phyloP scores from a whole-genome alignment of 495 filamentous ascomycete species.

The Aspergillus hancockii region DNA sequence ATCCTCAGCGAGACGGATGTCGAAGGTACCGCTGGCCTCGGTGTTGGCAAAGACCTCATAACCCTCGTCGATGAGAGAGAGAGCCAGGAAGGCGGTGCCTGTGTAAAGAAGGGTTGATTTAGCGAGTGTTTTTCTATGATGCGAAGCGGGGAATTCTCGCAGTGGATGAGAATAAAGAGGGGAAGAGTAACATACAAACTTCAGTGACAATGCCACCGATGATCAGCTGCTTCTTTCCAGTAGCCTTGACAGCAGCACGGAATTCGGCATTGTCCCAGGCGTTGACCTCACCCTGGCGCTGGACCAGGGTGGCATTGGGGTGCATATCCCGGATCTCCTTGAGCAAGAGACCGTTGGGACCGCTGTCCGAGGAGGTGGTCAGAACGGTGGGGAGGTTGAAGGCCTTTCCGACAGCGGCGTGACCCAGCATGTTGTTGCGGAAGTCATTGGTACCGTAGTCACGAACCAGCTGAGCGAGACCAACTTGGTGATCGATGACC shows the following conservation, averaged over 20 bases:
- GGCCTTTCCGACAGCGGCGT: conserved; percentile 63
- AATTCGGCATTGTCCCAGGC: conserved; percentile 80
- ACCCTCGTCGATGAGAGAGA: conserved; percentile 68
- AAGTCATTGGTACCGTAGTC: conserved; percentile 65
- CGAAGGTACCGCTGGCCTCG: conserved; percentile 68
- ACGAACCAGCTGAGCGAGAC: conserved; percentile 63
- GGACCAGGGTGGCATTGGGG: conserved; percentile 65
- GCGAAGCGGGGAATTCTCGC: not conserved
- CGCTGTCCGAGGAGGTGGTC: conserved; percentile 64
- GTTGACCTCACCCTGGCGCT: conserved; percentile 73
- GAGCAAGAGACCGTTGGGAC: conserved; percentile 67
- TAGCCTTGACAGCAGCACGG: conserved; percentile 62
- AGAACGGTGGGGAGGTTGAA: conserved; percentile 72
- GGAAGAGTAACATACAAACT: conserved; percentile 55
- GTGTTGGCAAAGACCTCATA: conserved; percentile 79
- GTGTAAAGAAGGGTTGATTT: not conserved
- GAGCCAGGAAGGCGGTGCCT: conserved; percentile 70
- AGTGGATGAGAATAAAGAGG: not conserved
- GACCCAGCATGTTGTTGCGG: conserved; percentile 67
- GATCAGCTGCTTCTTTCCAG: conserved; percentile 70
- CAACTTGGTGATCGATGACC: conserved; percentile 72
- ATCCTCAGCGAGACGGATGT: conserved; percentile 54
- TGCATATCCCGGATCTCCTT: conserved; percentile 71
- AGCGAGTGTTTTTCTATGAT: not conserved
- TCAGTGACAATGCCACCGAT: conserved; percentile 75